Percentiles rank a stretch among this genome's conserved stretches.
Conservation (phyloP, 192 early-diverging fungal species). For the Coemansia sp. region DNA sequence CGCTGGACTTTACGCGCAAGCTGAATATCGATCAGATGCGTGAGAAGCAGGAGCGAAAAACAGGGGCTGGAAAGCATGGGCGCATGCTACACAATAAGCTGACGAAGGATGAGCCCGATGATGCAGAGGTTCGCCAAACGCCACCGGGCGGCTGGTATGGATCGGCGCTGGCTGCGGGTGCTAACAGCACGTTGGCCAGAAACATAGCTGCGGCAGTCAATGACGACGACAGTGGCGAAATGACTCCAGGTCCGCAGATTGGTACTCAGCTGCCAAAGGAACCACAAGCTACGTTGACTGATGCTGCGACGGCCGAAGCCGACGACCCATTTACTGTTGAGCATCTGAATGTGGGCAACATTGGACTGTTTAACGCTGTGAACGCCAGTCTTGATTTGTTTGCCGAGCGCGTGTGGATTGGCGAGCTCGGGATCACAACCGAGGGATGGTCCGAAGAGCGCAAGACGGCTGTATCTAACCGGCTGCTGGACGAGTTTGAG, state of each 20-base stretch:
- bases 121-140: not conserved
- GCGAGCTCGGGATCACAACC: slow-evolving; percentile 74
- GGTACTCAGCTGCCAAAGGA: not conserved
- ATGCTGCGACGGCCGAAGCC: slow-evolving; percentile 18
- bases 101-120: not conserved
- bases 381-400: slow-evolving; percentile 62
- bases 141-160: slow-evolving; percentile 3
- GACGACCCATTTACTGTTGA: slow-evolving; percentile 66
- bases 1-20: slow-evolving; percentile 53
- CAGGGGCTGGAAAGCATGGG: slow-evolving; percentile 40
- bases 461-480: slow-evolving; percentile 58
- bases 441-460: slow-evolving; percentile 65
- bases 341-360: slow-evolving; percentile 78
- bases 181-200: not conserved
- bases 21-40: slow-evolving; percentile 43
- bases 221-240: not conserved
- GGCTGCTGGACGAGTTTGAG: slow-evolving; percentile 62
- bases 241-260: slow-evolving; percentile 20
- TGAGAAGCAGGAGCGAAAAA: slow-evolving; percentile 39
- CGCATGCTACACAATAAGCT: slow-evolving; percentile 30
- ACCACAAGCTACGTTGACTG: not conserved
- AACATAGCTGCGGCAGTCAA: not conserved
- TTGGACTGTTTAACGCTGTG: slow-evolving; percentile 93
- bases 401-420: slow-evolving; percentile 69
- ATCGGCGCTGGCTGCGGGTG: not conserved